Conservation (phyloP, 2,329 filamentous ascomycete genomes). For the Boeremia lycopersici region DNA sequence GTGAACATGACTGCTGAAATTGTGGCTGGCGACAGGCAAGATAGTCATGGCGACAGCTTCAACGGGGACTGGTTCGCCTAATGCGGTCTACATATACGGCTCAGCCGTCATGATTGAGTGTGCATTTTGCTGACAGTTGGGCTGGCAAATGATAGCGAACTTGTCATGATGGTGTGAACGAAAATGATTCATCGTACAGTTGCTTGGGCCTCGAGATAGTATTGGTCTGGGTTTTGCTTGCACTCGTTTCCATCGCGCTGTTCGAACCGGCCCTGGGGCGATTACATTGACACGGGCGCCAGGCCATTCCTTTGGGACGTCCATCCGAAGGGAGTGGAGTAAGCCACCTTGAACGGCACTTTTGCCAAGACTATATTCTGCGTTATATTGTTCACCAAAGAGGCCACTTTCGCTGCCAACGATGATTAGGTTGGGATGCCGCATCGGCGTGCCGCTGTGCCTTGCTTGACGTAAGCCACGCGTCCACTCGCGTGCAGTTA, state of each 20-base stretch:
- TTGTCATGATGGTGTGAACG: background rate
- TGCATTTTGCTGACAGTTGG: background rate
- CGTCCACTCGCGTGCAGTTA: constrained; percentile 53
- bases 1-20: constrained; percentile 52
- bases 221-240: constrained; percentile 46
- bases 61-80: constrained; percentile 47
- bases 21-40: constrained; percentile 55
- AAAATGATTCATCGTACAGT: constrained; percentile 37
- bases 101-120: too few species aligned
- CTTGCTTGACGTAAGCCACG: constrained; percentile 41
- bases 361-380: constrained; percentile 55
- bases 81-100: constrained; percentile 33
- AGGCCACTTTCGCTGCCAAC: constrained; percentile 54
- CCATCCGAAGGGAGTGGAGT: constrained; percentile 50
- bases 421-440: constrained; percentile 50
- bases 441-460: constrained; percentile 16
- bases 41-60: constrained; percentile 53
- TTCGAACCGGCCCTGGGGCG: constrained; percentile 55
- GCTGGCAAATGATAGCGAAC: too few species aligned
- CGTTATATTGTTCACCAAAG: constrained; percentile 52
- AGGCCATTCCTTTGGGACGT: constrained; percentile 47
- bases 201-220: constrained; percentile 52
- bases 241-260: constrained; percentile 52
- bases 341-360: constrained; percentile 54
- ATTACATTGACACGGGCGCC: constrained; percentile 54